Percentiles rank a stretch among this genome's conserved stretches.
These are phyloP conservation scores for Tremellales sp. DNA, from an alignment of 1,284 basidiomycete species.

Conservation along the genomic window DNA sequence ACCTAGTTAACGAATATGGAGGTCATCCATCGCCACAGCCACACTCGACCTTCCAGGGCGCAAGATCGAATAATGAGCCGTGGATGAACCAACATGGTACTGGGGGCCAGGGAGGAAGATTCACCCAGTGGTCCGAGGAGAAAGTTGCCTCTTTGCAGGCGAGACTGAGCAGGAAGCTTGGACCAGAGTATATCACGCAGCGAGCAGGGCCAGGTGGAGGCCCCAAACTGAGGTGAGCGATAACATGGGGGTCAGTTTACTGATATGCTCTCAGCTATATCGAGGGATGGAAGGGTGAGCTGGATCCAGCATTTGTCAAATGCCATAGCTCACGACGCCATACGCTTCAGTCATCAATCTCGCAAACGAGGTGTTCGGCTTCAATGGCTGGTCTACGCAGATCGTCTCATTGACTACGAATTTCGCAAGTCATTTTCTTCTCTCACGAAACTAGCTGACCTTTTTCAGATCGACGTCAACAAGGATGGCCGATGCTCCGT, in stretches of 20 bases:
- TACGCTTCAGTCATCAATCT: slow-evolving; percentile 67
- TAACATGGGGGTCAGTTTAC: slow-evolving; percentile 1
- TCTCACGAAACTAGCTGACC: background rate
- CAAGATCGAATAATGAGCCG: too few species aligned
- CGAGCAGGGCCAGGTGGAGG: slow-evolving; percentile 82
- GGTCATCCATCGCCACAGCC: too few species aligned
- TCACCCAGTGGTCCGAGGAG: slow-evolving; percentile 51
- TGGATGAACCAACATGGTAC: slow-evolving; percentile 5
- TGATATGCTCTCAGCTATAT: slow-evolving; percentile 62
- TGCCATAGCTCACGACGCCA: background rate
- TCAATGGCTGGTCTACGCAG: slow-evolving; percentile 93
- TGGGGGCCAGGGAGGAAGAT: slow-evolving; percentile 16
- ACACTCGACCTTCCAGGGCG: too few species aligned
- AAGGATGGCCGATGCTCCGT: slow-evolving; percentile 66
- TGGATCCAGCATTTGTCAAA: background rate
- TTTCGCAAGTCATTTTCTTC: slow-evolving; percentile 47
- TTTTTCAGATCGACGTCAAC: slow-evolving; percentile 56
- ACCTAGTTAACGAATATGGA: too few species aligned
- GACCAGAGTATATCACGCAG: slow-evolving; percentile 87
- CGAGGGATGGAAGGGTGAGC: slow-evolving; percentile 81
- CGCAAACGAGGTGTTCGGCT: slow-evolving; percentile 97
- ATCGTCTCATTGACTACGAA: slow-evolving; percentile 71
- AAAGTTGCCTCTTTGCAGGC: slow-evolving; percentile 72
- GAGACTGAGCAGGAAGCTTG: slow-evolving; percentile 80
- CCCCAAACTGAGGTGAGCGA: slow-evolving; percentile 60